These are phyloP conservation scores for Acorus gramineus DNA, from an alignment of 106 monocot species.

Conservation along the genomic window DNA sequence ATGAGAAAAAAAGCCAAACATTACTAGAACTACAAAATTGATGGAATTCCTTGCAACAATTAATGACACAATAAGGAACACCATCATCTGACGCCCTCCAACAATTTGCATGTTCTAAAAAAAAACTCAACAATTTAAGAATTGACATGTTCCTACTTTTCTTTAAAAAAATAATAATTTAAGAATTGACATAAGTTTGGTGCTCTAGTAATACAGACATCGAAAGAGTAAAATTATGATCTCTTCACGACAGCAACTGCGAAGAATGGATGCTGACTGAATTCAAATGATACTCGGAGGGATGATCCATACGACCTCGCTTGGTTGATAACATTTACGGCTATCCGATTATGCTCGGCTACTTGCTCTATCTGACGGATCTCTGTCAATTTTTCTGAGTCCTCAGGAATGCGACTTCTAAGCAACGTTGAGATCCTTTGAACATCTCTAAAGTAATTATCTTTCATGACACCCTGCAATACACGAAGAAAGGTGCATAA, in stretches of 20 bases:
- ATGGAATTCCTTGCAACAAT: too few species aligned
- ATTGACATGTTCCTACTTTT: too few species aligned
- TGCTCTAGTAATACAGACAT: too few species aligned
- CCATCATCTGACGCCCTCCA: too few species aligned
- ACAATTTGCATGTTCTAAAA: too few species aligned
- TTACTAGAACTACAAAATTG: too few species aligned
- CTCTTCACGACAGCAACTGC: conserved; percentile 76
- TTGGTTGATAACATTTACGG: conserved; percentile 63
- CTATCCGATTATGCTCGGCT: conserved; percentile 73
- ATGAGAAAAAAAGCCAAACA: too few species aligned
- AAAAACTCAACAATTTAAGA: too few species aligned
- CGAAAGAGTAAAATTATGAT: conserved; percentile 15
- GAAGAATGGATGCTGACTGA: conserved; percentile 73
- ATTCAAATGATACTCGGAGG: conserved; percentile 60
- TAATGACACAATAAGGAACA: too few species aligned
- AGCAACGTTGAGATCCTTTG: conserved; percentile 51
- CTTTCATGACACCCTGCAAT: conserved; percentile 37
- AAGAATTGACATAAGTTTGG: too few species aligned
- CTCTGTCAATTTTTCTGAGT: conserved; percentile 53
- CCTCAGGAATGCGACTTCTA: conserved; percentile 47
- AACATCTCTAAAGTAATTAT: conserved; percentile 69
- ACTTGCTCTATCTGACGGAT: conserved; percentile 78
- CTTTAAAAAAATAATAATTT: too few species aligned
- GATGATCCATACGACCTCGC: conserved; percentile 40
- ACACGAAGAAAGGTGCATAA: not conserved